These are phyloP conservation scores for Glycine tomentella DNA, from an alignment of 306 rosid genomes.

Conservation along the genomic window DNA sequence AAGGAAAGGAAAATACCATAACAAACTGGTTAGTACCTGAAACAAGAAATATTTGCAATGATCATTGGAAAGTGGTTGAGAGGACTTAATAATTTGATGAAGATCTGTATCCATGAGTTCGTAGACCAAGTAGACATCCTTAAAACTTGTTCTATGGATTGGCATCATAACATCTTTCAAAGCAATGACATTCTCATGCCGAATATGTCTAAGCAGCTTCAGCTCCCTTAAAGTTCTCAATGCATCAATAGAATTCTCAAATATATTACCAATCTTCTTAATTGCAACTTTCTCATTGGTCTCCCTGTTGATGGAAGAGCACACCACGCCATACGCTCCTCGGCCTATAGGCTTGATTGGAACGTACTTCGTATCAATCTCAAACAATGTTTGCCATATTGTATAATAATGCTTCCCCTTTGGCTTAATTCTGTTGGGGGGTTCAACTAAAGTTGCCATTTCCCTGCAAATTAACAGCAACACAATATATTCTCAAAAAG, in stretches of 20 bases:
- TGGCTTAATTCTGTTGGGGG: conserved; percentile 64
- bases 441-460: conserved; percentile 80
- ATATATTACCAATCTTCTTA: conserved; percentile 81
- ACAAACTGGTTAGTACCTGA: conserved; percentile 63
- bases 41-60: conserved; percentile 84
- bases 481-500: conserved; percentile 37
- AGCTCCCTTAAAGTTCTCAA: conserved; percentile 84
- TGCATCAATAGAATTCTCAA: conserved; percentile 70
- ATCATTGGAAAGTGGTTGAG: conserved; percentile 73
- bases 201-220: conserved; percentile 76
- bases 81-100: conserved; percentile 75
- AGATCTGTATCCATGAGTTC: conserved; percentile 98
- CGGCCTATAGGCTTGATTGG: conserved; percentile 85
- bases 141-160: conserved; percentile 63
- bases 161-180: conserved; percentile 92
- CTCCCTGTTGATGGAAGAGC: conserved; percentile 78
- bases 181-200: conserved; percentile 83
- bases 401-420: conserved; percentile 74
- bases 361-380: conserved; percentile 81
- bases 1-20: conserved; percentile 19
- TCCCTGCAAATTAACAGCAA: conserved; percentile 50
- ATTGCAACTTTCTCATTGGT: conserved; percentile 88
- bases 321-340: conserved; percentile 88
- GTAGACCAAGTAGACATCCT: conserved; percentile 87
- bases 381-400: conserved; percentile 81